Percentiles rank a stretch among this genome's conserved stretches.
Conservation (phyloP, 768 basidiomycete species). For the Pleurotus platypus region DNA sequence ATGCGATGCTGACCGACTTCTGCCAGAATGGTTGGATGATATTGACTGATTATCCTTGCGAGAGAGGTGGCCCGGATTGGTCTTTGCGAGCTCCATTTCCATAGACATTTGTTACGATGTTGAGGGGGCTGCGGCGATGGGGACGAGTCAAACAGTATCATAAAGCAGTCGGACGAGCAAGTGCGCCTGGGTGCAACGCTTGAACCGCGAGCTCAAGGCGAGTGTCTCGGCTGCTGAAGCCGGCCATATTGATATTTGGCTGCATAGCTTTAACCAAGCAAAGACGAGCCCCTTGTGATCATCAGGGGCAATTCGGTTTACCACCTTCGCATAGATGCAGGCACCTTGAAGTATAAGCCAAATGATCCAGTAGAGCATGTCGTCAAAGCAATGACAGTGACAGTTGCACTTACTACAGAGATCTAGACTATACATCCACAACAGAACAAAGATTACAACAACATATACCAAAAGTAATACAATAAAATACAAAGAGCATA, state of each 20-base stretch:
- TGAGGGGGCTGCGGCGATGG: neutral
- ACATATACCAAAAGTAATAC: too few relatives aligned
- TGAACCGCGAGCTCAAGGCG: constrained; percentile 1
- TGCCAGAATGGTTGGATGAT: constrained; percentile 42
- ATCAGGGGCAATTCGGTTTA: too few relatives aligned
- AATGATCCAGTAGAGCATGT: too few relatives aligned
- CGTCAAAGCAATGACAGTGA: too few relatives aligned
- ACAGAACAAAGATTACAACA: too few relatives aligned
- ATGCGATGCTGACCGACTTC: constrained; percentile 7
- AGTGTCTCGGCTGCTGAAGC: neutral
- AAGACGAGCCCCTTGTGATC: too few relatives aligned
- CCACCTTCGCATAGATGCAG: too few relatives aligned
- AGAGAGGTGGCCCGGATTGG: constrained; percentile 33
- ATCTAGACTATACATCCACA: too few relatives aligned
- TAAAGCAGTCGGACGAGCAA: neutral
- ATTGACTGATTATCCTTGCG: constrained; percentile 52
- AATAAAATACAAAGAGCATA: too few relatives aligned
- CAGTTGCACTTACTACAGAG: too few relatives aligned
- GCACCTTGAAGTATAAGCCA: too few relatives aligned
- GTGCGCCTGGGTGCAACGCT: neutral
- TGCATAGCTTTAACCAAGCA: neutral
- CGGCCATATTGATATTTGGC: neutral
- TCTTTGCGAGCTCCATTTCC: constrained; percentile 7
- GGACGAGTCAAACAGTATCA: constrained; percentile 1
- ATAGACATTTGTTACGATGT: constrained; percentile 3